Percentiles rank a stretch among this genome's conserved stretches.
These are phyloP conservation scores for Annulohypoxylon stygium DNA, from an alignment of 495 filamentous ascomycete species.

Conservation along the genomic window DNA sequence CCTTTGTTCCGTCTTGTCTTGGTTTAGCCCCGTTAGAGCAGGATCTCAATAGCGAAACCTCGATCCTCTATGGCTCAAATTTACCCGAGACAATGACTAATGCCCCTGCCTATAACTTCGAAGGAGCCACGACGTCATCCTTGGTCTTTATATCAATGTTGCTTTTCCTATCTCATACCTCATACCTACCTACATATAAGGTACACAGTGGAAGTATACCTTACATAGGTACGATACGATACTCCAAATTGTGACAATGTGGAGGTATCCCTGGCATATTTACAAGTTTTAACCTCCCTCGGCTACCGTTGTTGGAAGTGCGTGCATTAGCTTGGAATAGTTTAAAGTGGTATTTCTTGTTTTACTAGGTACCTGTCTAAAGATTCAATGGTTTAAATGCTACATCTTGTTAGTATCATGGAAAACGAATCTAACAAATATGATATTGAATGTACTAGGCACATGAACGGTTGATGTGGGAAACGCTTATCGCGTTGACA, in stretches of 20 bases:
- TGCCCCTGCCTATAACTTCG: not conserved
- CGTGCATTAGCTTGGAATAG: not conserved
- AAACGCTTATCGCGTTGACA: not conserved
- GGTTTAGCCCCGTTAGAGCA: constrained; percentile 4
- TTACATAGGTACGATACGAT: not conserved
- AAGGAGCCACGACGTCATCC: constrained; percentile 21
- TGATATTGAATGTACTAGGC: no score
- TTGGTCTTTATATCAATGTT: not conserved
- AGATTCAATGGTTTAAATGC: no score
- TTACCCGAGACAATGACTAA: constrained; percentile 11
- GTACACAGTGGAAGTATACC: not conserved
- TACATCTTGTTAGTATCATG: no score
- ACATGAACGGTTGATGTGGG: no score
- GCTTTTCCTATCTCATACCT: not conserved
- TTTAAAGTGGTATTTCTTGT: not conserved
- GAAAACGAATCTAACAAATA: no score
- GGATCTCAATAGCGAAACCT: constrained; percentile 1
- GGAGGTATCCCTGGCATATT: not conserved
- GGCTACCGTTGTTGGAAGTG: not conserved
- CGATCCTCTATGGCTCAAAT: not conserved
- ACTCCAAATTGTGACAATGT: not conserved
- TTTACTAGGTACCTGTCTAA: not conserved
- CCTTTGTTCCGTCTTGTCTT: constrained; percentile 15
- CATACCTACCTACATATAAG: no score
- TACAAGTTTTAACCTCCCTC: not conserved